Evolutionary conservation across 2,329 filamentous ascomycete species (phyloP).

Genomic region (Botryotinia narcissicola): DNA sequence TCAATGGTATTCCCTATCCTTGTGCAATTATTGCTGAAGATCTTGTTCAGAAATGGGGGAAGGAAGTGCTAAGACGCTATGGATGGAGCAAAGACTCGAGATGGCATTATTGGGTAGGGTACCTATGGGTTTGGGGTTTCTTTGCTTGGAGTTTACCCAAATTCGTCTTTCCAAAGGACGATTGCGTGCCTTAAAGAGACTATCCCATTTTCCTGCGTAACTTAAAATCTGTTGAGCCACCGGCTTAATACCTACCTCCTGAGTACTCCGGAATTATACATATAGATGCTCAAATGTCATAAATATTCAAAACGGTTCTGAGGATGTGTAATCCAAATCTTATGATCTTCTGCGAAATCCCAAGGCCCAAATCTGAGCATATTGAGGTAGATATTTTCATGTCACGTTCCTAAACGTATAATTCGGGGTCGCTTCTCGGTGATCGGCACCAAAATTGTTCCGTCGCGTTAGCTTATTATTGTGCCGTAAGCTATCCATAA

Average conservation of each 20-base stretch:
- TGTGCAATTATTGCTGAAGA: constrained; percentile 9
- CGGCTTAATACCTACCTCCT: neutral
- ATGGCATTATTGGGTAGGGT: constrained; percentile 8
- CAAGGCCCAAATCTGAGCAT: neutral
- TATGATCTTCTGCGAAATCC: neutral
- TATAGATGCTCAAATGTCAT: neutral
- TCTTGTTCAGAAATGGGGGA: neutral
- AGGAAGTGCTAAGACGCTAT: neutral
- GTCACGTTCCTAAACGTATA: neutral
- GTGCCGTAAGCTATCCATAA: constrained; percentile 1
- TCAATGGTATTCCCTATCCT: constrained; percentile 4
- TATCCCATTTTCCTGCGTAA: neutral
- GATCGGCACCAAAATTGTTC: neutral
- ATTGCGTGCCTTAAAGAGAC: neutral
- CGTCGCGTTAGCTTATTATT: neutral
- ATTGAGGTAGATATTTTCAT: neutral
- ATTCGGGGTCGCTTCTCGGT: neutral
- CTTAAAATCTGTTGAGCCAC: neutral
- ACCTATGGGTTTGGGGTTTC: constrained; percentile 11
- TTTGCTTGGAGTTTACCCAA: constrained; percentile 12
- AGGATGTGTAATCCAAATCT: neutral
- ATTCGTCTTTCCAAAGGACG: neutral
- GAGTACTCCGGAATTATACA: neutral
- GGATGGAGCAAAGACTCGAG: neutral
- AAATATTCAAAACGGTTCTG: neutral